Base-by-base conservation (phyloP, 805 yeast species). In the Maudiozyma pseudohumilis region DNA sequence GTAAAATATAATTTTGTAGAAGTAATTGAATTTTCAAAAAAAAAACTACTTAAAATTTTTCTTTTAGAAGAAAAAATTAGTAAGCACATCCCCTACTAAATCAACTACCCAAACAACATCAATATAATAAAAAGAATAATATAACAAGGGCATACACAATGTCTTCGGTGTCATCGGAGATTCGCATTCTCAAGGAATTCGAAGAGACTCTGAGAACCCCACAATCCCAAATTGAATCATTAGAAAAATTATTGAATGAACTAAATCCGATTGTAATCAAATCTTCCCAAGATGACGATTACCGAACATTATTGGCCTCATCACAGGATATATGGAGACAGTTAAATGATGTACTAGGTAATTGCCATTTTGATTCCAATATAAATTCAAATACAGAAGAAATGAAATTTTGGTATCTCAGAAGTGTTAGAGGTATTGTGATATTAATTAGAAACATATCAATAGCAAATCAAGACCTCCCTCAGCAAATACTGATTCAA, bases 361-460 rank as follows among this genome's bases (percentile, higher is more conserved):
- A 37, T 12, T 31, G 35, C 29, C 26, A 33, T n/a, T 6, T 40
- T 9, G 36, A 29, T 13, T 26, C 13, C 25, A 34, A 35, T 10
- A 22, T 28, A n/a, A 35, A 20, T n/a, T 24, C 29, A 21, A 31
- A 28, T 4, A 34, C 40, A 31, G 30, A 34, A 0, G 39, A 43
- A 9, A 20, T 41, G 6, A 42, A 48, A 7, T 41, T 34, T 17
- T 40, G 42, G 38, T 49, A 48, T 31, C 17, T 57, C 6, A 55
- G 80, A 30, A 43, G 66, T 3, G 38, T 68, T 3, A 58, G 79
- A 46, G 81, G 77, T 2, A 45, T 66, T 1, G 39, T 73, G 1
- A 43, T 76, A n/a, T 39, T 75, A n/a, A 55, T 66, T 21, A 55
- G 81, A 41, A 75, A 74, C 45, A 44, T 72, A 18, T 61, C 68